phyloP scores from a whole-genome alignment of 2,329 filamentous ascomycete genomes.

The Sarocladium strictum region DNA sequence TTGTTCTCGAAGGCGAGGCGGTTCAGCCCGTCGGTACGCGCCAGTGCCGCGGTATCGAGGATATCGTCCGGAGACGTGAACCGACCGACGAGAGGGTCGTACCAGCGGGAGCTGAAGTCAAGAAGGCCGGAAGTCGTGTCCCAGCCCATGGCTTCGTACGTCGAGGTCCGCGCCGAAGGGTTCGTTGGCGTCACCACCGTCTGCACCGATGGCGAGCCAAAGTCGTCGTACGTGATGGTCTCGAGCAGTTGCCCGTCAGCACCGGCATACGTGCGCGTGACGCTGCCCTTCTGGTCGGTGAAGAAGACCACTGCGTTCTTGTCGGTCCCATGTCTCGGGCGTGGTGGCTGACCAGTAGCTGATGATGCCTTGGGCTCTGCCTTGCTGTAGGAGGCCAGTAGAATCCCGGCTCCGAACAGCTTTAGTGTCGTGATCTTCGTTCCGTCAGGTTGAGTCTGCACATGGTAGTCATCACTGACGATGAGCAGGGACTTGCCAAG shows the following conservation, averaged over 20 bases:
- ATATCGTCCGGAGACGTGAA: conserved; percentile 12
- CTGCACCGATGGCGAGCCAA: too few species aligned
- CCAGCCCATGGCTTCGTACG: conserved; percentile 6
- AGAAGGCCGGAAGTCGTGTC: conserved; percentile 2
- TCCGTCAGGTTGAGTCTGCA: background rate
- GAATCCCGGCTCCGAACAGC: too few species aligned
- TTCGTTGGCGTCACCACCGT: too few species aligned
- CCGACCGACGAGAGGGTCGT: conserved; percentile 10
- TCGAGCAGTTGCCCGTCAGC: background rate
- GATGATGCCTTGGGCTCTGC: background rate
- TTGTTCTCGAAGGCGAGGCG: conserved; percentile 11
- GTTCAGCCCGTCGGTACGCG: conserved; percentile 10
- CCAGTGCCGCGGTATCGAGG: conserved; percentile 1
- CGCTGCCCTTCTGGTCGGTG: conserved; percentile 7
- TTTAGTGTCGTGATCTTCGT: background rate
- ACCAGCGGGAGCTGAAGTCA: conserved; percentile 9
- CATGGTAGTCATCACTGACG: background rate
- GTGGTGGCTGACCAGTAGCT: background rate
- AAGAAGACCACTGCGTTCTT: conserved; percentile 1
- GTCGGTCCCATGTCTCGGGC: background rate
- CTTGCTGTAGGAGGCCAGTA: background rate
- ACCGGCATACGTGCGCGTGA: conserved; percentile 2
- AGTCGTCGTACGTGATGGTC: conserved; percentile 8
- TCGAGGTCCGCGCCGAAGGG: too few species aligned
- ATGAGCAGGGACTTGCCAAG: background rate